Percentiles rank a stretch among this genome's conserved stretches.
Evolutionary conservation across 257 asterid species (phyloP).

Genomic region (Rhazya stricta): DNA sequence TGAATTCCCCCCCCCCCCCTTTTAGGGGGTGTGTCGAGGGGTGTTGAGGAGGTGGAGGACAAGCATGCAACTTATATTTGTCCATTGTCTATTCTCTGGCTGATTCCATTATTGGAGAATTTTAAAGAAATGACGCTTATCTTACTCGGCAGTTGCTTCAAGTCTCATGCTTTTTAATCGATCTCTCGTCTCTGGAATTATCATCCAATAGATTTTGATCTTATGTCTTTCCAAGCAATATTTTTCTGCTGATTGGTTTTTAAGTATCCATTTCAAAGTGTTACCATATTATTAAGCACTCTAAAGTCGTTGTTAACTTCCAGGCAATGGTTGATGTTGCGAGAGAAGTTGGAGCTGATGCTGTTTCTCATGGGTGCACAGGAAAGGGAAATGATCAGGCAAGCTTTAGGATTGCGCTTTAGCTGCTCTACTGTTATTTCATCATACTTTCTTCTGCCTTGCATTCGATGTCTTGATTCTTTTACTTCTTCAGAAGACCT

Average conservation of each 20-base stretch:
- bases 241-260: not conserved
- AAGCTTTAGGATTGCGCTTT: slow-evolving; percentile 20
- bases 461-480: slow-evolving; percentile 1
- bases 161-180: not conserved
- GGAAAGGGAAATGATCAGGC: slow-evolving; percentile 99
- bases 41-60: not conserved
- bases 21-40: no score
- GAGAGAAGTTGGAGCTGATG: slow-evolving; percentile 97
- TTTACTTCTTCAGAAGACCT: not conserved
- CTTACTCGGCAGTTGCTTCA: not conserved
- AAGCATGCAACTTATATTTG: not conserved
- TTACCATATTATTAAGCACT: not conserved
- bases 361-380: slow-evolving; percentile 96
- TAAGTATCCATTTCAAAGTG: not conserved
- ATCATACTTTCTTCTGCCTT: slow-evolving; percentile 5
- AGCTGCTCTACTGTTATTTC: not conserved
- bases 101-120: not conserved
- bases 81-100: not conserved
- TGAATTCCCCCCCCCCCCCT: no score
- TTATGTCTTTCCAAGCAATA: not conserved
- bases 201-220: not conserved
- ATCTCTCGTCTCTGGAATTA: not conserved
- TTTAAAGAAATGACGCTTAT: not conserved
- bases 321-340: slow-evolving; percentile 99
- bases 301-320: slow-evolving; percentile 20